A percentile compares a stretch with the other conserved stretches of the same genome.
Evolutionary conservation across 2,329 filamentous ascomycete genomes (phyloP).

Genomic region (Biscogniauxia mediterranea): DNA sequence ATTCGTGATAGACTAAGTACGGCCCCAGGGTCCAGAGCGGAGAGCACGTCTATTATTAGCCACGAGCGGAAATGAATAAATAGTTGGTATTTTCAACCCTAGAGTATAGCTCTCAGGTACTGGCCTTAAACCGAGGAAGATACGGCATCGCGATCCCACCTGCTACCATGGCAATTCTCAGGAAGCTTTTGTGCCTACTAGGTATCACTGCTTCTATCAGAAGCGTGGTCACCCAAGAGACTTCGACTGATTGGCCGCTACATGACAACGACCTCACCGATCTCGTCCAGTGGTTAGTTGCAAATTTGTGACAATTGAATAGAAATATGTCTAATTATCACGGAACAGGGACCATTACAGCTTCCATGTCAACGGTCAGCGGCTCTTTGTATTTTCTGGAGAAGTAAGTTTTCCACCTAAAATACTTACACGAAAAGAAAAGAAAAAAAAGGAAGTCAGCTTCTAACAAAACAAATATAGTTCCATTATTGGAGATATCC

Average conservation of each 20-base stretch:
- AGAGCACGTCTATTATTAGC: not conserved
- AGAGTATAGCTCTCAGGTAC: not conserved
- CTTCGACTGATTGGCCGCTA: slow-evolving; percentile 26
- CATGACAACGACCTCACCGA: slow-evolving; percentile 34
- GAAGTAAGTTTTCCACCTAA: slow-evolving; percentile 29
- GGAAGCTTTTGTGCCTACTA: slow-evolving; percentile 9
- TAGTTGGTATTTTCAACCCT: not conserved
- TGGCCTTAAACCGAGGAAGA: not conserved
- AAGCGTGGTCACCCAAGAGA: slow-evolving; percentile 13
- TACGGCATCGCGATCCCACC: not conserved
- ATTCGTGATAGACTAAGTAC: slow-evolving; percentile 4
- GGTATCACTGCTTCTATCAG: slow-evolving; percentile 8
- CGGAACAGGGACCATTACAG: slow-evolving; percentile 40
- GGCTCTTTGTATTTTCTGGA: slow-evolving; percentile 43
- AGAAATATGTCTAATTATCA: not conserved
- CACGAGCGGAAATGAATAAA: not conserved
- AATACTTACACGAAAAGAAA: no score
- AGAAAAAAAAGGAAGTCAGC: no score
- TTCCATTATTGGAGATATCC: slow-evolving; percentile 44
- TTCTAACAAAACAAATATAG: slow-evolving; percentile 14
- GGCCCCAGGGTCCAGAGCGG: not conserved
- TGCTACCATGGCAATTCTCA: slow-evolving; percentile 4
- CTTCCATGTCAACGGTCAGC: slow-evolving; percentile 39
- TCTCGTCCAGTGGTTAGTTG: slow-evolving; percentile 33
- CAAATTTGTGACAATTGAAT: not conserved